Base-by-base conservation (phyloP, 345 rosid genomes). In the Syzygium aqueum region DNA sequence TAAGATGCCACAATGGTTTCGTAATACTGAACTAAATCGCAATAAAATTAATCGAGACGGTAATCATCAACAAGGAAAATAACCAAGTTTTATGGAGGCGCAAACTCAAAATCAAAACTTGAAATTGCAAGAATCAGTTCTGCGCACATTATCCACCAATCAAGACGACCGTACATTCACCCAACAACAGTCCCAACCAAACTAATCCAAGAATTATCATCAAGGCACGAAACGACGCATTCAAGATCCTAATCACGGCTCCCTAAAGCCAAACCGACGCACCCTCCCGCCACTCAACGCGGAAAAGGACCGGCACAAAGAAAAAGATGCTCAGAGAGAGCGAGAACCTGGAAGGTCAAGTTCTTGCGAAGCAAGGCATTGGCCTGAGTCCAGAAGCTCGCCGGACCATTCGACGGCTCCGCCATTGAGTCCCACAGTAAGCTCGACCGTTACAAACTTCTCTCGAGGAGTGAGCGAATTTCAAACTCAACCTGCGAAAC, bases 361-460 rank as follows among this genome's bases (percentile, higher is more conserved):
- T 97, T 97, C 94, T 97, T 97, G 33, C 97, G 88, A 85, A 96
- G 93, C 85, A 97, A 89, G 87, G 98, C 99, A 88, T 95, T 94
- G 87, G 98, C 95, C 88, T 91, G 97, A 57, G 95, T 90, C 91
- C 94, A 86, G 93, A 94, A 96, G 88, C 94, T 93, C 85, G 96
- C 87, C 73, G 92, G 92, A 87, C 88, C 91, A 43, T 49, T 84
- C 46, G 90, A 82, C 83, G 91, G 82, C 88, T 91, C 89, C 85
- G 87, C 93, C 96, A 95, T 95, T 89, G 53, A 27, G 37, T 33
- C 80, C 80, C 49, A 33, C 80, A 10, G 80, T 2, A 73, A 4
- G 19, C 80, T 10, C 50, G 86, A 85, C 84, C 86, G 85, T 86
- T 27, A 49, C 46, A 67, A 33, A 28, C 59, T 40, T 0, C 80